These are phyloP conservation scores for Craspedostauros australis DNA, from an alignment of 108 stramenopile species.

Conservation along the genomic window DNA sequence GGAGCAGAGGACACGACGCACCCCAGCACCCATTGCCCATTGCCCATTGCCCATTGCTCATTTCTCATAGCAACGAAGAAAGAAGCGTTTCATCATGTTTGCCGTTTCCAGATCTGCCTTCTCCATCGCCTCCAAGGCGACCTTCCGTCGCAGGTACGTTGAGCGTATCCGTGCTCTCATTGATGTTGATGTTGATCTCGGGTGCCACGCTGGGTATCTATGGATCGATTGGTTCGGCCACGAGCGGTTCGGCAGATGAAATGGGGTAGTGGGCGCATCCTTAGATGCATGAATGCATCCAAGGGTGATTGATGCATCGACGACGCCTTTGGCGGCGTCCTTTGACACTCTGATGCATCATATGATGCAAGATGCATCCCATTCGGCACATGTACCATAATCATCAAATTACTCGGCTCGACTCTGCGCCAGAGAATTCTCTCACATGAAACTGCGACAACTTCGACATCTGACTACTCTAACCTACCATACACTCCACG, in stretches of 20 bases:
- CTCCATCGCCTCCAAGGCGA: slow-evolving; percentile 21
- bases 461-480: neutral
- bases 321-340: too few species aligned
- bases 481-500: neutral
- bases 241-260: neutral
- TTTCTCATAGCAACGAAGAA: too few species aligned
- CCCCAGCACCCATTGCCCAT: too few species aligned
- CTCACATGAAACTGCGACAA: neutral
- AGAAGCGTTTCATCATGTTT: too few species aligned
- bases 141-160: slow-evolving; percentile 30
- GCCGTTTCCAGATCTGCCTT: slow-evolving; percentile 19
- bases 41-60: too few species aligned
- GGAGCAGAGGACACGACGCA: too few species aligned
- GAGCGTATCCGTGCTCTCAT: neutral
- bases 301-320: neutral
- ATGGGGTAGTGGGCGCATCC: neutral
- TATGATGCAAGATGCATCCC: neutral
- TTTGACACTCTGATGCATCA: neutral
- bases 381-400: neutral
- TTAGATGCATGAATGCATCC: neutral
- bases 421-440: neutral
- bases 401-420: neutral
- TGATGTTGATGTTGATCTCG: neutral
- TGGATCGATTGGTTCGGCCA: neutral
- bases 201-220: neutral